Percentiles rank a stretch among this genome's conserved stretches.
These are phyloP conservation scores for Cyclocybe cylindracea DNA, from an alignment of 768 basidiomycete genomes.

Conservation along the genomic window DNA sequence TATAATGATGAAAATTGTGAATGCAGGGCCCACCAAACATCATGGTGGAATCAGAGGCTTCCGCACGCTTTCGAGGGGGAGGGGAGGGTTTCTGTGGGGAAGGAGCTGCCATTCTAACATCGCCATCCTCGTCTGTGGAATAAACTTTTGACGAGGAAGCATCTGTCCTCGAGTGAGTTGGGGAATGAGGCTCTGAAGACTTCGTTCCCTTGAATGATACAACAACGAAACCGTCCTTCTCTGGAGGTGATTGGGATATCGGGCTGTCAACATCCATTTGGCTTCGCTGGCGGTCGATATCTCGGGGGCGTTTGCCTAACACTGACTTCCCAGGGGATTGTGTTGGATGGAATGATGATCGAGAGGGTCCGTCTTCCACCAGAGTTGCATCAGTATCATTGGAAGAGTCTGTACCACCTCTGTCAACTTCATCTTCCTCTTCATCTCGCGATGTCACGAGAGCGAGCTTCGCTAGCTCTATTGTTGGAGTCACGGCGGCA, in stretches of 20 bases:
- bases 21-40: constrained; percentile 71
- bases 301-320: constrained; percentile 70
- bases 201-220: constrained; percentile 25
- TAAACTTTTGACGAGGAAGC: constrained; percentile 30
- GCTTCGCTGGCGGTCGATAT: constrained; percentile 40
- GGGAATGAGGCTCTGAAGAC: constrained; percentile 25
- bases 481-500: constrained; percentile 75
- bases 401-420: constrained; percentile 75
- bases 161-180: constrained; percentile 25
- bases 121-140: constrained; percentile 26
- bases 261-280: constrained; percentile 62
- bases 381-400: constrained; percentile 89
- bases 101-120: constrained; percentile 34
- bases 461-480: constrained; percentile 89
- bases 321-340: constrained; percentile 37
- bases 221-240: constrained; percentile 36
- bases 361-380: constrained; percentile 69
- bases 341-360: constrained; percentile 17
- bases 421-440: constrained; percentile 78
- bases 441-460: constrained; percentile 90
- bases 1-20: constrained; percentile 2
- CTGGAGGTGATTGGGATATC: constrained; percentile 34
- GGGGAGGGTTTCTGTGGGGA: constrained; percentile 48
- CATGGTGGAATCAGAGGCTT: constrained; percentile 75
- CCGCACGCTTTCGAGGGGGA: constrained; percentile 55